Base-by-base conservation (phyloP, 768 basidiomycete genomes). In the Cystofilobasidium capitatum region DNA sequence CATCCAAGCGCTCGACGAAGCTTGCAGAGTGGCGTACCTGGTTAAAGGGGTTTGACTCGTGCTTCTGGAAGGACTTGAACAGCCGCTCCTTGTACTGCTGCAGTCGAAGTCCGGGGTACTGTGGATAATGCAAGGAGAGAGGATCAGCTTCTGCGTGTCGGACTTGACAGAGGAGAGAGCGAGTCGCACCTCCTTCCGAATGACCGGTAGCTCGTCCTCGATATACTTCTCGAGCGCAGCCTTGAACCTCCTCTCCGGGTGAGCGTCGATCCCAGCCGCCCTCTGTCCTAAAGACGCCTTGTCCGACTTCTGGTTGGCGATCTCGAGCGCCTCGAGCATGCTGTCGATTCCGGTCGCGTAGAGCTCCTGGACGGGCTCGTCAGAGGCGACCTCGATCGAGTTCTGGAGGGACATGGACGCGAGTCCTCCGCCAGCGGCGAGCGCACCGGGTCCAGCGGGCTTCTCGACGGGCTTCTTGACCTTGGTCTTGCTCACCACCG, bases 11-110 rank as follows among this genome's bases (percentile, higher is more conserved):
- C n/a, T n/a, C n/a, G n/a, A n/a, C n/a, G n/a, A n/a, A n/a, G n/a
- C n/a, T n/a, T n/a, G n/a, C n/a, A n/a, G n/a, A n/a, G n/a, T n/a
- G n/a, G 20, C 51, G 10, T 0, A 79, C 80, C 77, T 94, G 91
- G 76, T 94, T 94, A 81, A 88, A 94, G 5, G 67, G 67, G 59
- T 64, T 69, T 47, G 64, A 49, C 37, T 31, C 89, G 1, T 89
- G 86, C 77, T 96, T 97, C 77, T 96, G 89, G 85, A 97, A 97
- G 76, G 90, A 85, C 78, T 94, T 96, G 83, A 84, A 87, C 58
- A 96, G 79, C 58, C 91, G 78, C 69, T 97, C 92, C 84, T 91
- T 87, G 77, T 94, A 93, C 77, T 97, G 93, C 73, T 93, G 87
- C 72, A 93, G 77, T 67, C 93, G 85, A 70, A 96, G 79, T 8